Percentiles rank a stretch among this genome's conserved stretches.
These are phyloP conservation scores for Grosmannia huntii DNA, from an alignment of 2,329 filamentous ascomycete species.

Conservation along the genomic window DNA sequence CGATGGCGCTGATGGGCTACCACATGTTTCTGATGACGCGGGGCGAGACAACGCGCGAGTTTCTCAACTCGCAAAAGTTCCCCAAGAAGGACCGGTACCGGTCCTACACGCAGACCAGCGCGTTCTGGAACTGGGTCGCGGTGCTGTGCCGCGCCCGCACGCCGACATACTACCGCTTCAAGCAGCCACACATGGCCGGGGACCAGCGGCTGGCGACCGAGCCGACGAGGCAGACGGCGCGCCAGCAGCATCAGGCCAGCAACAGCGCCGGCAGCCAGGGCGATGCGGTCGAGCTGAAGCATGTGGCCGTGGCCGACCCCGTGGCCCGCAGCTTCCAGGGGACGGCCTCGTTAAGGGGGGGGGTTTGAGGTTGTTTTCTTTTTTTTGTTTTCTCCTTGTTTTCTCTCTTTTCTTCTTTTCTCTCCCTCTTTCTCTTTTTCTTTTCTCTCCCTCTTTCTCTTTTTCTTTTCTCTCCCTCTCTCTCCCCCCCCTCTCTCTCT, in stretches of 20 bases:
- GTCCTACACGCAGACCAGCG: conserved; percentile 70
- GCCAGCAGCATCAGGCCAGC: background rate
- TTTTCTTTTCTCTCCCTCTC: background rate
- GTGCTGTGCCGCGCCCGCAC: conserved; percentile 75
- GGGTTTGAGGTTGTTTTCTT: background rate
- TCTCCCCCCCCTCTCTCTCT: background rate
- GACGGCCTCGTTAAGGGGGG: conserved; percentile 30
- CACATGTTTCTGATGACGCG: conserved; percentile 83
- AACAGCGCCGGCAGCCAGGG: conserved; percentile 18
- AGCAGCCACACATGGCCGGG: conserved; percentile 59
- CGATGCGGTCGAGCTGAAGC: conserved; percentile 61
- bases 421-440: background rate
- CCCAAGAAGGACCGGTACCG: conserved; percentile 80
- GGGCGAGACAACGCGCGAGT: conserved; percentile 91
- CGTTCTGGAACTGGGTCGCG: conserved; percentile 65
- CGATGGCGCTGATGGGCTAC: conserved; percentile 71
- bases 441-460: background rate
- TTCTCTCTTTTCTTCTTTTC: background rate
- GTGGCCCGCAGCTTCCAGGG: conserved; percentile 38
- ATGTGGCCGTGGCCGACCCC: conserved; percentile 30
- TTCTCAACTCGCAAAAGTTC: conserved; percentile 93
- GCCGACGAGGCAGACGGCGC: conserved; percentile 21
- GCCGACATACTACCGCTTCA: conserved; percentile 84
- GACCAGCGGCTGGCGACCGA: conserved; percentile 65
- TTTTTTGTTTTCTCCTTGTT: background rate